Conservation (phyloP, 2,329 filamentous ascomycete species). For the Xylaria sp. region DNA sequence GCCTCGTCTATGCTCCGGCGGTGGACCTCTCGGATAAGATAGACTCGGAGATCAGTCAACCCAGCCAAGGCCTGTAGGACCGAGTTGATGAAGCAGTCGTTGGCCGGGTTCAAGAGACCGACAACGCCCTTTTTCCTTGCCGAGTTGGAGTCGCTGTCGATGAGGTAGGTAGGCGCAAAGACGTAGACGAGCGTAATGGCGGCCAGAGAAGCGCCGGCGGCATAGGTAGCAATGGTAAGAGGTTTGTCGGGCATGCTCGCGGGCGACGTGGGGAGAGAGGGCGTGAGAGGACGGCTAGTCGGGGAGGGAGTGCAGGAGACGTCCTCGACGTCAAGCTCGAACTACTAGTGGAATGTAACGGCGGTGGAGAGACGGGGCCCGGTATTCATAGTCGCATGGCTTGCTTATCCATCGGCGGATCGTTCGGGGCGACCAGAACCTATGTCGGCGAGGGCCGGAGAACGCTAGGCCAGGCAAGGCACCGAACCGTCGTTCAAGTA, state of each 20-base stretch:
- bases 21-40: conserved; percentile 92
- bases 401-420: conserved; percentile 9
- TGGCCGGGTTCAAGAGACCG: conserved; percentile 88
- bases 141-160: conserved; percentile 80
- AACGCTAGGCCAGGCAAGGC: background rate
- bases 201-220: conserved; percentile 92
- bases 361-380: background rate
- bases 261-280: background rate
- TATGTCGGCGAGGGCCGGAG: background rate
- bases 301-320: conserved; percentile 6
- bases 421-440: conserved; percentile 1
- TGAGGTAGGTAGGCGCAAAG: conserved; percentile 95
- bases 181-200: conserved; percentile 96
- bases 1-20: conserved; percentile 82
- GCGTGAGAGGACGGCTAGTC: background rate
- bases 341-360: background rate
- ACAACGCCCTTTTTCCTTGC: conserved; percentile 86
- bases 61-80: conserved; percentile 93
- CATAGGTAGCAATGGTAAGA: conserved; percentile 88
- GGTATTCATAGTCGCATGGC: conserved; percentile 23
- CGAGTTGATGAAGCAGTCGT: conserved; percentile 97
- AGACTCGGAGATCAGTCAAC: conserved; percentile 86
- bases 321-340: background rate
- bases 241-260: conserved; percentile 80
- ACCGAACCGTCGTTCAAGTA: background rate